Evolutionary conservation across 345 rosid genomes (phyloP), one percentile per base, ranked within the genome.

Genomic region (Pistacia vera): DNA sequence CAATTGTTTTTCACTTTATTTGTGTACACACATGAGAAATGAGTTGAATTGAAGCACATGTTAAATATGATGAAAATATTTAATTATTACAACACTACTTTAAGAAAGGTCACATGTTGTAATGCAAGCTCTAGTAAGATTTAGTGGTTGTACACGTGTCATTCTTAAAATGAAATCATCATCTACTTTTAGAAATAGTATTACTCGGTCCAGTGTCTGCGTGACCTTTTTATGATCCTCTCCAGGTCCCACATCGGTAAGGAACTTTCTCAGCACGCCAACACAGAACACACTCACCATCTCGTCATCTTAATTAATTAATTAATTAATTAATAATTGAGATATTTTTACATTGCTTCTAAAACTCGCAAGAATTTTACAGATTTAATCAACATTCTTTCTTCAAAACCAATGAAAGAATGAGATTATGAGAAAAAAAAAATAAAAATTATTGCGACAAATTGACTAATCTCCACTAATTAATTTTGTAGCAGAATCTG

Each of bases 401-500:
- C 74, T 1, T 12, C 11, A 20, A 57, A 56, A 58, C 20, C 4
- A 16, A 28, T 0, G 75, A 72, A 72, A 30, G 33, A 30, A 30
- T 30, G 33, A 30, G 33, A 30, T 30, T 30, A 1, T 30, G 25
- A 57, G 8, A 58, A 41, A 56, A 22, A 22, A 22, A 22, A 36
- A 69, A 52, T 4, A 41, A n/a, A 54, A 9, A 54, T 54, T 14
- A 54, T 12, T 54, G n/a, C 0, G 2, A 54, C 0, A 54, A 54
- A 54, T 54, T 25, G 3, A 65, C 2, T 61, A 28, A 61, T 30
- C 13, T 1, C n/a, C 2, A 55, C 55, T 18, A 1, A 71, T 4
- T 14, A 68, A 68, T 38, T 25, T 41, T 12, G 77, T 77, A 16
- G 81, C 85, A 46, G 92, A 94, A 83, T 91, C 97, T 1, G 97